phyloP scores from a whole-genome alignment of 257 asterid species.

The Penstemon davidsonii region DNA sequence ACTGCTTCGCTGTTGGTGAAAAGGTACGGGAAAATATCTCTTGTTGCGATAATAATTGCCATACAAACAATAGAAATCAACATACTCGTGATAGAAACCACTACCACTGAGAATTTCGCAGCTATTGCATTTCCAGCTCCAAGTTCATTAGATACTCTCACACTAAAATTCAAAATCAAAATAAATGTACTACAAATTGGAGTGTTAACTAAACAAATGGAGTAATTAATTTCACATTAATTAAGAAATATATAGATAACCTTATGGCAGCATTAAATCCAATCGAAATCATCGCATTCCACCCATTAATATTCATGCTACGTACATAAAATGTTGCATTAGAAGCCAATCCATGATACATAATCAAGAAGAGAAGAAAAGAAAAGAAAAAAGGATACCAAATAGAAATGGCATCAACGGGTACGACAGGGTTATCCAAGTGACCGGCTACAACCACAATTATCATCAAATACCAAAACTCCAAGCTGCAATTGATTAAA shows the following conservation, averaged over 20 bases:
- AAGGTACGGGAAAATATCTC: slow-evolving; percentile 51
- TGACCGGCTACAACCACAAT: slow-evolving; percentile 66
- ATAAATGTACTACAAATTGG: no score
- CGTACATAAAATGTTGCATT: slow-evolving; percentile 28
- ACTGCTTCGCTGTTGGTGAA: slow-evolving; percentile 70
- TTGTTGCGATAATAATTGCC: slow-evolving; percentile 48
- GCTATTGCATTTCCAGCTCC: slow-evolving; percentile 76
- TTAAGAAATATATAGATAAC: slow-evolving; percentile 26
- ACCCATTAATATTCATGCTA: slow-evolving; percentile 71
- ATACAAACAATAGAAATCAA: slow-evolving; percentile 42
- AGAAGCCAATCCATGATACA: neutral
- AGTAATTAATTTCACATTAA: no score
- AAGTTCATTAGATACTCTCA: slow-evolving; percentile 76
- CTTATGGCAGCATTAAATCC: slow-evolving; percentile 91
- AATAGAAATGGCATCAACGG: slow-evolving; percentile 77
- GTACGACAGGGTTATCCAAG: slow-evolving; percentile 62
- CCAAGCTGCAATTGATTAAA: slow-evolving; percentile 58
- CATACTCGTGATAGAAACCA: slow-evolving; percentile 61
- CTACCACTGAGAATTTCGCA: slow-evolving; percentile 73
- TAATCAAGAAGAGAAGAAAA: neutral
- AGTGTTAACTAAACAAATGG: no score
- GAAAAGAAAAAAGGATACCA: slow-evolving; percentile 42
- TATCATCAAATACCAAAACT: slow-evolving; percentile 81
- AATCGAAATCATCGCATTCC: slow-evolving; percentile 75
- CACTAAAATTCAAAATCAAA: slow-evolving; percentile 38